Percentiles rank a stretch among this genome's conserved stretches.
These are phyloP conservation scores for Aspergillus affinis DNA, from an alignment of 495 filamentous ascomycete genomes.

Conservation along the genomic window DNA sequence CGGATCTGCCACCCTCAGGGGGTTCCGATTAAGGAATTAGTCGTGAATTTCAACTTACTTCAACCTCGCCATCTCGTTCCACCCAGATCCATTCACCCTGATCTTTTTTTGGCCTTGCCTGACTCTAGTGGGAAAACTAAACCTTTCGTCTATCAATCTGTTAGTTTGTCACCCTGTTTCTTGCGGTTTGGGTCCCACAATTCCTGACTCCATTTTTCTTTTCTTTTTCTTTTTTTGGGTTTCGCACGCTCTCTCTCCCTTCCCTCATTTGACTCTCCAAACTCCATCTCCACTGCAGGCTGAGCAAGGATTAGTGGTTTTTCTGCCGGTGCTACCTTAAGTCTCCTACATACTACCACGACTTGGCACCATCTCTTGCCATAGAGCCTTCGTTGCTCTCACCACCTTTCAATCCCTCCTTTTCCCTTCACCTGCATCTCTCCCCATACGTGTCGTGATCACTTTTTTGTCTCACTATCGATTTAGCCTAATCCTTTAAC, in stretches of 20 bases:
- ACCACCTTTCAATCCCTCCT: neutral
- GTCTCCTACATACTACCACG: slow-evolving; percentile 13
- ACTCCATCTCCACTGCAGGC: slow-evolving; percentile 14
- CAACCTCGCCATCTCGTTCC: neutral
- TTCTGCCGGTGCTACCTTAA: slow-evolving; percentile 22
- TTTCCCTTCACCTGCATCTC: neutral
- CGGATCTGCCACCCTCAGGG: neutral
- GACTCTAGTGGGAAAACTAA: slow-evolving; percentile 1
- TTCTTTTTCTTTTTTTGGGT: neutral
- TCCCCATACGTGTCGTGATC: neutral
- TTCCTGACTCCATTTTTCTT: neutral
- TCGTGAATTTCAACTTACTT: neutral
- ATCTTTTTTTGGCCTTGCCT: slow-evolving; percentile 2
- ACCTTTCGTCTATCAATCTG: neutral
- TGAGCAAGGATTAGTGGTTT: slow-evolving; percentile 8
- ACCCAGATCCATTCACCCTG: neutral
- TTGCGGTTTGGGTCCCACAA: slow-evolving; percentile 1
- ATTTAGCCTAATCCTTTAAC: slow-evolving; percentile 9
- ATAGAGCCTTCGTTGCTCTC: neutral
- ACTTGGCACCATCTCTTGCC: slow-evolving; percentile 9
- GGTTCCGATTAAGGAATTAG: no score
- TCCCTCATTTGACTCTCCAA: slow-evolving; percentile 2
- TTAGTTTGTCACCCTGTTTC: neutral
- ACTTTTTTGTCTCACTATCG: slow-evolving; percentile 2
- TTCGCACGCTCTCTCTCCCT: slow-evolving; percentile 2